Conservation (phyloP, 768 basidiomycete genomes). For the button mushroom (Agaricus bisporus) region DNA sequence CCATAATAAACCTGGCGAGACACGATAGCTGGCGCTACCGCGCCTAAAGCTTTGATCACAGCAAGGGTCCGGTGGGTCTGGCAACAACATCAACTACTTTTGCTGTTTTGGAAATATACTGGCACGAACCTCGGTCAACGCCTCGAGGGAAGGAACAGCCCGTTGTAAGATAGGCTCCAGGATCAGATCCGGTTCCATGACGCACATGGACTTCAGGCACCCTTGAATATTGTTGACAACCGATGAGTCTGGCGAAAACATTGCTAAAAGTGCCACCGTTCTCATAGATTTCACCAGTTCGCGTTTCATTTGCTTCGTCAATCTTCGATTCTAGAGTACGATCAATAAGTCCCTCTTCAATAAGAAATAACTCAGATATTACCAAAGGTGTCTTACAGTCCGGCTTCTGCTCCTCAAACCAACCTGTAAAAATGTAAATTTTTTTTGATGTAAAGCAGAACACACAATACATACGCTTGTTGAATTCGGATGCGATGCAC, state of each 20-base stretch:
- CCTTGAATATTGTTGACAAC: conserved; percentile 74
- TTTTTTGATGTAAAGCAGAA: not conserved
- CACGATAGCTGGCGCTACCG: conserved; percentile 76
- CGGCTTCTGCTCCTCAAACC: conserved; percentile 71
- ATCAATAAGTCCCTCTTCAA: not conserved
- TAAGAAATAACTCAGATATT: conserved; percentile 8
- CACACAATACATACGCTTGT: conserved; percentile 48
- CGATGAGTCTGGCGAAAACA: conserved; percentile 79
- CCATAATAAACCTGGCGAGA: conserved; percentile 73
- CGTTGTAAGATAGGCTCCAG: conserved; percentile 77
- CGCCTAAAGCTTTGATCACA: conserved; percentile 79
- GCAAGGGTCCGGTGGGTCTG: conserved; percentile 83
- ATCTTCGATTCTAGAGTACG: conserved; percentile 51
- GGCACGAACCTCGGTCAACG: conserved; percentile 66
- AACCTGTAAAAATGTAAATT: conserved; percentile 37
- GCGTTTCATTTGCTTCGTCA: conserved; percentile 73
- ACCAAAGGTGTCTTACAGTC: conserved; percentile 78
- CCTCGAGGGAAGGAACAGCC: conserved; percentile 82
- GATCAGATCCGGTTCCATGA: conserved; percentile 84
- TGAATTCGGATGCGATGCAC: conserved; percentile 78
- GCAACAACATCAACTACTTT: conserved; percentile 3
- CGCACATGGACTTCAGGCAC: conserved; percentile 74
- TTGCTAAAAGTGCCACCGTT: conserved; percentile 80
- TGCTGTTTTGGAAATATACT: not conserved
- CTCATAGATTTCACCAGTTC: conserved; percentile 80